These are phyloP conservation scores for Hypseocharis bilobata DNA, from an alignment of 441 rosid species.

Conservation along the genomic window DNA sequence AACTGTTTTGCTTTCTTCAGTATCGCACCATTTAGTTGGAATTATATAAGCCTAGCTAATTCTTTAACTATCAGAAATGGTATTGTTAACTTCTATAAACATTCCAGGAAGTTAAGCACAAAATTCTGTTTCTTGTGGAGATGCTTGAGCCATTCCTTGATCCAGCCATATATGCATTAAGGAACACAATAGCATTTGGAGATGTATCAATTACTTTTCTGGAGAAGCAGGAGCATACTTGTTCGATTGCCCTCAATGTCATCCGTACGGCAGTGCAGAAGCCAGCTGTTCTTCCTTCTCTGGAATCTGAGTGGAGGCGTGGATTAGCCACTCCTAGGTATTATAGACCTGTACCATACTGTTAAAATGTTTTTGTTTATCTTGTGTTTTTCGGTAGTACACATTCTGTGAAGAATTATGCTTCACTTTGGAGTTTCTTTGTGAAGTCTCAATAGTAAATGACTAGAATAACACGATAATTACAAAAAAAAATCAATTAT, in stretches of 20 bases:
- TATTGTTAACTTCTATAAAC: constrained; percentile 14
- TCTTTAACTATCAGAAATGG: not conserved
- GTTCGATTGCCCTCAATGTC: constrained; percentile 51
- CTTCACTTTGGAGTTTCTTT: not conserved
- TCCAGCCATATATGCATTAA: constrained; percentile 48
- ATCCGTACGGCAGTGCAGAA: constrained; percentile 63
- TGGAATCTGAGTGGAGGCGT: constrained; percentile 77
- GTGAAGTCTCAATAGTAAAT: not conserved
- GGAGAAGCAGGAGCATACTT: constrained; percentile 54
- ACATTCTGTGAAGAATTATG: constrained; percentile 11
- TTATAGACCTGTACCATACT: constrained; percentile 14
- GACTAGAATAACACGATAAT: not conserved
- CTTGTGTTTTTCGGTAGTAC: constrained; percentile 1
- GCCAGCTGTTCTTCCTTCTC: constrained; percentile 68
- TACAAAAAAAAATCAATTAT: not conserved
- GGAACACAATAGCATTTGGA: constrained; percentile 56
- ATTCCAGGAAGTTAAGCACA: constrained; percentile 70
- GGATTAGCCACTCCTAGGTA: constrained; percentile 84
- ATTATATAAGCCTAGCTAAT: not conserved
- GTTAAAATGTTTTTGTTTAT: constrained; percentile 11
- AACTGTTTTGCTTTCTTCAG: not conserved
- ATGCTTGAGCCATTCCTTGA: constrained; percentile 81
- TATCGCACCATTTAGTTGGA: not conserved
- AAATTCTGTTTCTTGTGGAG: constrained; percentile 74
- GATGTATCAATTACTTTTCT: constrained; percentile 41